Base-by-base conservation (phyloP, 345 rosid genomes). In the Sisymbrium altissimum region DNA sequence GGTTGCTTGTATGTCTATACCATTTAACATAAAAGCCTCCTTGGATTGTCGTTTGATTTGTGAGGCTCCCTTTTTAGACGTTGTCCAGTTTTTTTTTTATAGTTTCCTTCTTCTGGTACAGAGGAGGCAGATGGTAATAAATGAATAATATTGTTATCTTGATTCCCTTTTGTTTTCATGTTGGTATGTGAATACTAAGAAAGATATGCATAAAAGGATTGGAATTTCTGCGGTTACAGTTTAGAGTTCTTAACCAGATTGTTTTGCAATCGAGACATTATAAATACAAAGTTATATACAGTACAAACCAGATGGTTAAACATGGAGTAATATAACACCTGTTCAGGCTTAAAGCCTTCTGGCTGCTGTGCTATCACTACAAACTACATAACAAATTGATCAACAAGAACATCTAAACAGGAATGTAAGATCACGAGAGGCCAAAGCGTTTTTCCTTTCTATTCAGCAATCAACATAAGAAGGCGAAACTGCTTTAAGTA, bases 1-100 rank as follows among this genome's bases (percentile, higher is more conserved):
- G 72, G 72, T 74, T 46, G 78, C 67, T 66, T 74, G 78, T 66
- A 74, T 66, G 72, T 74, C 35, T 74, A 56, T 57, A 66, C 33
- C 57, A 56, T 65, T 65, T 57, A 74, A 58, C 78, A 74, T 74
- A 66, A 66, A 72, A 66, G 72, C 67, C 78, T 74, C 78, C 78
- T 74, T 74, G 60, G 56, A 73, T 48, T 56, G 52, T 48, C 78
- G 40, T 59, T 73, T 73, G 61, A 57, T 66, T 74, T 36, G 53
- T 56, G 78, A 66, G 78, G 66, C 67, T 48, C 25, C n/a, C 43
- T 66, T 74, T 74, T 57, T 3, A 66, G 67, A 74, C 53, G 17
- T 66, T 74, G 58, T 45, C 8, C 0, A 55, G n/a, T n/a, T 40
- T 13, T 72, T 62, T 63, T 62, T 63, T 36, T 72, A 6, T 62